Evolutionary conservation across 108 stramenopile species (phyloP).

Genomic region (Nitzschia palea): DNA sequence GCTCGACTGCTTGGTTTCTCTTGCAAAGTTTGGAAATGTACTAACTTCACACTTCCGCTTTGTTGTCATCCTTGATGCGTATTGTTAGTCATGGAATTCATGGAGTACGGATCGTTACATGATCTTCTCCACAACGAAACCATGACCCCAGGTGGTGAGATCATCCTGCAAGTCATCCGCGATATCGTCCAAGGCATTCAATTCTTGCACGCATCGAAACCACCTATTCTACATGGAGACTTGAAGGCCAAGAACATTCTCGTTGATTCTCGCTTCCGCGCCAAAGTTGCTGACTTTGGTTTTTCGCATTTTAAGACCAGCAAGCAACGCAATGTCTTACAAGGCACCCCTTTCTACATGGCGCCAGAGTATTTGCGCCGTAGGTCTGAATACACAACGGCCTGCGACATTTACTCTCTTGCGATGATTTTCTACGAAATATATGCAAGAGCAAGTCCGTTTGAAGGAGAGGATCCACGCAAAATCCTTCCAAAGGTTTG

Average conservation of each 20-base stretch:
- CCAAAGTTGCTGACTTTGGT: conserved; percentile 70
- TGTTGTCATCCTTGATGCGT: conserved; percentile 61
- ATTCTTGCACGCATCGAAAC: conserved; percentile 56
- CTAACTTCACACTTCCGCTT: conserved; percentile 59
- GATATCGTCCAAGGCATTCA: conserved; percentile 54
- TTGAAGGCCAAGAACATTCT: conserved; percentile 51
- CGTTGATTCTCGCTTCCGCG: conserved; percentile 50
- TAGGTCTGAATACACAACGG: conserved; percentile 38
- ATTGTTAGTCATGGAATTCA: conserved; percentile 41
- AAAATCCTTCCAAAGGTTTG: conserved; percentile 32
- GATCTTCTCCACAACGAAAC: conserved; percentile 64
- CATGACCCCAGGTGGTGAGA: conserved; percentile 46
- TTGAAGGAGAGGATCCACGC: conserved; percentile 40
- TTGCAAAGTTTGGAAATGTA: no score
- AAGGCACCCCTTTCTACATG: conserved; percentile 95
- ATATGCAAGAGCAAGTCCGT: conserved; percentile 48
- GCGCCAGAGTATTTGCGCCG: conserved; percentile 73
- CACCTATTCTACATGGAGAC: conserved; percentile 58
- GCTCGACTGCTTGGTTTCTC: background rate
- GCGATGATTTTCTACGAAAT: conserved; percentile 61
- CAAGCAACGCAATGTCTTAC: conserved; percentile 22
- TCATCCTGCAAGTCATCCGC: conserved; percentile 50
- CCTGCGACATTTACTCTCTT: conserved; percentile 64
- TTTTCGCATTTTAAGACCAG: conserved; percentile 60
- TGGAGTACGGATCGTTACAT: conserved; percentile 55